phyloP scores from a whole-genome alignment of 2,329 filamentous ascomycete species.

The Penicillium hesseltinei region DNA sequence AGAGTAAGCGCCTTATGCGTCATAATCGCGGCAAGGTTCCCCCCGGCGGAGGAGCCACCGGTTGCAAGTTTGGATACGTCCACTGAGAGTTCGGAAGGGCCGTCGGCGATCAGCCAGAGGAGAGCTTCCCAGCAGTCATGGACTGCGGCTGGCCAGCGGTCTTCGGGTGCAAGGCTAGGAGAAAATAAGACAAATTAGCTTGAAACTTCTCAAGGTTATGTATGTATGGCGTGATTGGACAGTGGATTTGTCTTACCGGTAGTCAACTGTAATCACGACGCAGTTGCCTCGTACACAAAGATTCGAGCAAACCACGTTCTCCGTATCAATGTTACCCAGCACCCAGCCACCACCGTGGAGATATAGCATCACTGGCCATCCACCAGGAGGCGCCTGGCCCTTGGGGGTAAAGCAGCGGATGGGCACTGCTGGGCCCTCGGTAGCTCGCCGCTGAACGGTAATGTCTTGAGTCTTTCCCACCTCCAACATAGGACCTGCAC shows the following conservation, averaged over 20 bases:
- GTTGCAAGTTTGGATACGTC: conserved; percentile 49
- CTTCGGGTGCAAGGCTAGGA: conserved; percentile 54
- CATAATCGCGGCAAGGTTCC: conserved; percentile 54
- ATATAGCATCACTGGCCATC: conserved; percentile 58
- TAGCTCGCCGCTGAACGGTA: conserved; percentile 44
- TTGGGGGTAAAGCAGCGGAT: conserved; percentile 54
- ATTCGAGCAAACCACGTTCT: conserved; percentile 58
- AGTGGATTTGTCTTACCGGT: conserved; percentile 43
- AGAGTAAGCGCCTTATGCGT: conserved; percentile 50
- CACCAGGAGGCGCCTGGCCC: conserved; percentile 43
- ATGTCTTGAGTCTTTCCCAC: conserved; percentile 51
- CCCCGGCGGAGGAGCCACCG: conserved; percentile 53
- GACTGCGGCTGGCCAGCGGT: conserved; percentile 57
- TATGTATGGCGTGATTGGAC: neutral
- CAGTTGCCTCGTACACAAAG: conserved; percentile 51
- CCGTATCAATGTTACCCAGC: conserved; percentile 56
- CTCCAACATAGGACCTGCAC: conserved; percentile 49
- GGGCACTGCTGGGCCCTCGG: conserved; percentile 49
- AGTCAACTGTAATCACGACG: conserved; percentile 57
- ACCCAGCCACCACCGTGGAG: conserved; percentile 62
- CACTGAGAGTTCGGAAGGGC: conserved; percentile 38
- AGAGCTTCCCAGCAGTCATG: conserved; percentile 58
- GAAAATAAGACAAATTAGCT: neutral
- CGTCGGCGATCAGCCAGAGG: conserved; percentile 47
- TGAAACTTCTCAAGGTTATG: neutral